Conservation (phyloP, 1,139 yeast species). For the Taphrina communis region DNA sequence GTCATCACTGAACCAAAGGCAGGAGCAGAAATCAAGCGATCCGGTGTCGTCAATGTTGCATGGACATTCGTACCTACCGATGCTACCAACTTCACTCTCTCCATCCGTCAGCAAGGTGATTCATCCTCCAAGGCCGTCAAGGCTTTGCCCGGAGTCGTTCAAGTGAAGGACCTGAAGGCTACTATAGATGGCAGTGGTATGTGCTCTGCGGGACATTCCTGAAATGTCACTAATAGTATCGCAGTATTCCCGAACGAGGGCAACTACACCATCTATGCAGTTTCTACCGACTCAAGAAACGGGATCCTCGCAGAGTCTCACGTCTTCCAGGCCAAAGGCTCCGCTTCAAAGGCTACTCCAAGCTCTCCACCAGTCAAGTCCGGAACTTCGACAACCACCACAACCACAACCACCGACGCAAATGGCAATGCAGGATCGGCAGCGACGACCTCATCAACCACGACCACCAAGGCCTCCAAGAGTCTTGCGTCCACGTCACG, state of each 20-base stretch:
- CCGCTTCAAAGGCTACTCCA: not conserved
- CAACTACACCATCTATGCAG: constrained; percentile 19
- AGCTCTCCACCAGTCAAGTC: not conserved
- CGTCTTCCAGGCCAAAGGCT: constrained; percentile 9
- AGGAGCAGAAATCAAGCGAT: not conserved
- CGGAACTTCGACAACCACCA: constrained; percentile 6
- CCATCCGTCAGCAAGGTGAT: constrained; percentile 2
- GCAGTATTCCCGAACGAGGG: constrained; percentile 15
- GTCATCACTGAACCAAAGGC: constrained; percentile 9
- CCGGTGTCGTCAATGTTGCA: not conserved
- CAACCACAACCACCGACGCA: not conserved
- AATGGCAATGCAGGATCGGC: not conserved
- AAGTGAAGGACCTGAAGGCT: not conserved
- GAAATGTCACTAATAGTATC: not conserved
- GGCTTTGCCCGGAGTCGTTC: not conserved
- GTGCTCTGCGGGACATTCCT: not conserved
- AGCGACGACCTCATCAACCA: not conserved
- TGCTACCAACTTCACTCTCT: not conserved
- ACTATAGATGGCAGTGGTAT: constrained; percentile 15
- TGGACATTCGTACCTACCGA: constrained; percentile 25
- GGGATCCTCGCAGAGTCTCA: constrained; percentile 19
- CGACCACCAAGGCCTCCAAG: constrained; percentile 1
- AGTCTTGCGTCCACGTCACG: not conserved
- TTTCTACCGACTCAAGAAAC: not conserved
- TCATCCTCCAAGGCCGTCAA: not conserved